Evolutionary conservation across 176 grass and related monocot species (phyloP).

Genomic region (Musa itinerans): DNA sequence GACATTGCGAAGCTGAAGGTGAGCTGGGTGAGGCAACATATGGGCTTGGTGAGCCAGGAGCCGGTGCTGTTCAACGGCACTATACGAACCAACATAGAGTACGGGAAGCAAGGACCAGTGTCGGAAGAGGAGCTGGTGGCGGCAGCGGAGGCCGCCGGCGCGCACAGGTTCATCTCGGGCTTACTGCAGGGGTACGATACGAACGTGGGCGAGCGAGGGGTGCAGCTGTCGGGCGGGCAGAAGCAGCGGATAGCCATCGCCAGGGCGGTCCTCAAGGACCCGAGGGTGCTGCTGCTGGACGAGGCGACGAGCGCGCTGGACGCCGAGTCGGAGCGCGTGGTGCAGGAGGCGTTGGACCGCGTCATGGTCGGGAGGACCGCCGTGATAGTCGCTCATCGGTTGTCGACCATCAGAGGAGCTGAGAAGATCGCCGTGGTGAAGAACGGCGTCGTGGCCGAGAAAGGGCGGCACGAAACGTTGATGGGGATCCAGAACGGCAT

Average conservation of each 20-base stretch:
- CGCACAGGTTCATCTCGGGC: slow-evolving; percentile 53
- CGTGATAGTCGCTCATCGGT: slow-evolving; percentile 34
- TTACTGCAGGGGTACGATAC: slow-evolving; percentile 45
- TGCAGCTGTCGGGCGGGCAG: slow-evolving; percentile 60
- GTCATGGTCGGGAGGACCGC: slow-evolving; percentile 47
- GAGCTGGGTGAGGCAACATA: slow-evolving; percentile 58
- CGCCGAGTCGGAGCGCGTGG: slow-evolving; percentile 43
- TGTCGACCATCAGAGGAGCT: slow-evolving; percentile 37
- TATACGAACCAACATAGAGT: slow-evolving; percentile 58
- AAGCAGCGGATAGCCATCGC: slow-evolving; percentile 68
- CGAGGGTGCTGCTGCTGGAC: slow-evolving; percentile 43
- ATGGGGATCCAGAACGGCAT: slow-evolving; percentile 20
- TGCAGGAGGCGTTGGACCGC: slow-evolving; percentile 43
- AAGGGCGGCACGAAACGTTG: slow-evolving; percentile 32
- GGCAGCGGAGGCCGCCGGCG: slow-evolving; percentile 41
- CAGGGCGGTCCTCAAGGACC: slow-evolving; percentile 42
- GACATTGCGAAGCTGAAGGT: slow-evolving; percentile 44
- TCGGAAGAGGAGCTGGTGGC: slow-evolving; percentile 57
- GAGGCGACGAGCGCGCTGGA: slow-evolving; percentile 55
- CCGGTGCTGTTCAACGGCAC: slow-evolving; percentile 55
- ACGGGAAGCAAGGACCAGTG: slow-evolving; percentile 41
- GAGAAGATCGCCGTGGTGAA: slow-evolving; percentile 37
- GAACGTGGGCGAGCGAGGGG: slow-evolving; percentile 47
- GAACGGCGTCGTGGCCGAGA: slow-evolving; percentile 39
- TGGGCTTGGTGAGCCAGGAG: slow-evolving; percentile 65